phyloP scores from a whole-genome alignment of 1,284 basidiomycete species.

The Melanopsichium pennsylvanicum region DNA sequence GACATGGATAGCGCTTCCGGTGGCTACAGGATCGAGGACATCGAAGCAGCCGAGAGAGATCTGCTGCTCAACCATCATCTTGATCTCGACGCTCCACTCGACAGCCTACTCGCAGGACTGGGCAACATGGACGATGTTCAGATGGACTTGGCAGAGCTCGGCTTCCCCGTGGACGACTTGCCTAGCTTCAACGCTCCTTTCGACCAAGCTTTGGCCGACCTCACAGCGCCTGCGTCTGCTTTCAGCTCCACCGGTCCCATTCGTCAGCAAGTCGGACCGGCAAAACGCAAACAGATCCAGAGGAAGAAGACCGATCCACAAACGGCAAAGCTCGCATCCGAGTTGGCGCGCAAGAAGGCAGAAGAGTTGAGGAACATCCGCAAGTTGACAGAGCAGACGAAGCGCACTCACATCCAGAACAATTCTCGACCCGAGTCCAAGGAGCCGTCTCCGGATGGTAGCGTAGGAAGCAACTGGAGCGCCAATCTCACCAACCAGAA shows the following conservation, averaged over 20 bases:
- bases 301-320: conserved; percentile 43
- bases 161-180: conserved; percentile 19
- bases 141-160: conserved; percentile 42
- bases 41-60: conserved; percentile 49
- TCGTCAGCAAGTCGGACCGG: conserved; percentile 10
- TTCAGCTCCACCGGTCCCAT: conserved; percentile 10
- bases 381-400: conserved; percentile 40
- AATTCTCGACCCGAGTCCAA: conserved; percentile 23
- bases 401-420: conserved; percentile 45
- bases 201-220: conserved; percentile 18
- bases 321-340: conserved; percentile 34
- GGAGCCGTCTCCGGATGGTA: conserved; percentile 29
- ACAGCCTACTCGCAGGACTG: conserved; percentile 44
- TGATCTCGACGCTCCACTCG: conserved; percentile 49
- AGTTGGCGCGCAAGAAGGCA: conserved; percentile 38
- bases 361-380: conserved; percentile 37
- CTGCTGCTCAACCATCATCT: conserved; percentile 43
- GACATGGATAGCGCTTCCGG: conserved; percentile 8
- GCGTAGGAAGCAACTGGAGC: conserved; percentile 17
- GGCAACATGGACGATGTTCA: conserved; percentile 44
- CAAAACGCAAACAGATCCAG: conserved; percentile 33
- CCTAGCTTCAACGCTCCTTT: conserved; percentile 48
- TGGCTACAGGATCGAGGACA: conserved; percentile 44
- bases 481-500: neutral
- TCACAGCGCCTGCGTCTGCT: neutral